Percentiles rank a stretch among this genome's conserved stretches.
Evolutionary conservation across 305 asterid genomes (phyloP).

Genomic region (Nicotiana rustica): DNA sequence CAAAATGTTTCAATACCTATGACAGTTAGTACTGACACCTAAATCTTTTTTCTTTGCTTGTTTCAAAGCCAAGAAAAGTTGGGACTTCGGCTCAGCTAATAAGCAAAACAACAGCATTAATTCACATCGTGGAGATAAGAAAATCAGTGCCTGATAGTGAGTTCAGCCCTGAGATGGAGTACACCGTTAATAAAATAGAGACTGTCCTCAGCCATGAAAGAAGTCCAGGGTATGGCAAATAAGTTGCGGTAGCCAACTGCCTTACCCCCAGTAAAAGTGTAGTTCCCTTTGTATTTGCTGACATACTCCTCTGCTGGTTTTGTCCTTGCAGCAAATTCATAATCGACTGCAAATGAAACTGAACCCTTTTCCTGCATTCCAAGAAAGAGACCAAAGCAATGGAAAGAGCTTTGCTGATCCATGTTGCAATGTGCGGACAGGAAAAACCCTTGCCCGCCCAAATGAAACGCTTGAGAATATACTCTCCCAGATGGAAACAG

Average conservation of each 20-base stretch:
- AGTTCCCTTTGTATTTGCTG: slow-evolving; percentile 82
- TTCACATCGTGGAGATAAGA: neutral
- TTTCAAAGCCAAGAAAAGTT: slow-evolving; percentile 24
- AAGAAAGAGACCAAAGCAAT: slow-evolving; percentile 84
- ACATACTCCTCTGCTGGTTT: slow-evolving; percentile 78
- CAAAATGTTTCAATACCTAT: slow-evolving; percentile 23
- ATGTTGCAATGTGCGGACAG: slow-evolving; percentile 45
- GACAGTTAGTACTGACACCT: slow-evolving; percentile 27
- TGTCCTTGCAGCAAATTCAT: slow-evolving; percentile 86
- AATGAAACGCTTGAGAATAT: slow-evolving; percentile 91
- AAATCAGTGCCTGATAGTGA: slow-evolving; percentile 40
- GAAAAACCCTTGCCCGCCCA: slow-evolving; percentile 68
- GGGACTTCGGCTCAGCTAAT: neutral
- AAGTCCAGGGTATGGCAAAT: slow-evolving; percentile 43
- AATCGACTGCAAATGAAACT: slow-evolving; percentile 65
- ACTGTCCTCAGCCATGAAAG: slow-evolving; percentile 50
- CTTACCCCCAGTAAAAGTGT: slow-evolving; percentile 41
- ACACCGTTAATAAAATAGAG: slow-evolving; percentile 45
- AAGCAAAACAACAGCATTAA: neutral
- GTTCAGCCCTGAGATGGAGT: slow-evolving; percentile 47
- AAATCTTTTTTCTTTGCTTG: neutral
- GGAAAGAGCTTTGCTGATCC: slow-evolving; percentile 59
- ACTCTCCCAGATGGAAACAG: slow-evolving; percentile 70
- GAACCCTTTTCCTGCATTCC: slow-evolving; percentile 50
- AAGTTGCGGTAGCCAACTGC: slow-evolving; percentile 46